Evolutionary conservation across 805 yeast genomes (phyloP).

Genomic region (Cephaloascus fragrans): DNA sequence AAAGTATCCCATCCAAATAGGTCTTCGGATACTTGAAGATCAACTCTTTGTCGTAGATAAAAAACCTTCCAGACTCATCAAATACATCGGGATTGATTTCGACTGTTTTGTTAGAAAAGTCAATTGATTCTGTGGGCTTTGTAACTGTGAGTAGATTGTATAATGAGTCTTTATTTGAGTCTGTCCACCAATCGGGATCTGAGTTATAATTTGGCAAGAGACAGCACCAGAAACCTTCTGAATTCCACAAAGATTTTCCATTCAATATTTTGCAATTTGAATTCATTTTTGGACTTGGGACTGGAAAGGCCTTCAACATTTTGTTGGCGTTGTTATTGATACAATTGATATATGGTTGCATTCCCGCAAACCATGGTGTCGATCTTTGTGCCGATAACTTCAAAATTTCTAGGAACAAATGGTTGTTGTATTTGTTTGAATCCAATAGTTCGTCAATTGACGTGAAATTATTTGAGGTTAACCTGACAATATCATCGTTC

Average conservation of each 20-base stretch:
- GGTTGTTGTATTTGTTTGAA: neutral
- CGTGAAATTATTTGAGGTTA: neutral
- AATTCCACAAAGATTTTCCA: neutral
- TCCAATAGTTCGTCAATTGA: neutral
- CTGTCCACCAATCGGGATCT: neutral
- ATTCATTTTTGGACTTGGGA: neutral
- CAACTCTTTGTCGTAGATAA: neutral
- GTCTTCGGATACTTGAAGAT: neutral
- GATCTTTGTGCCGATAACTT: neutral
- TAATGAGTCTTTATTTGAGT: neutral
- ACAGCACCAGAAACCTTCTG: neutral
- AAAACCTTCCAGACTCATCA: neutral
- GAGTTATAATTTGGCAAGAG: neutral
- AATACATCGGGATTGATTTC: neutral
- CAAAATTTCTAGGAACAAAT: neutral
- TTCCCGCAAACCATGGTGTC: neutral
- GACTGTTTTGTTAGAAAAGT: too few species aligned
- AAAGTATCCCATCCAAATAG: neutral
- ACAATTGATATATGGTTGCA: neutral
- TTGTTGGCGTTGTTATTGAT: neutral
- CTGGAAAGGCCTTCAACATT: neutral
- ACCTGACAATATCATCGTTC: neutral
- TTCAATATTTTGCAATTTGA: neutral
- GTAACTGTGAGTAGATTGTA: neutral
- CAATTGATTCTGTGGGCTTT: too few species aligned